These are phyloP conservation scores for Trichophyton mentagrophytes DNA, from an alignment of 2,329 filamentous ascomycete species.

Conservation along the genomic window DNA sequence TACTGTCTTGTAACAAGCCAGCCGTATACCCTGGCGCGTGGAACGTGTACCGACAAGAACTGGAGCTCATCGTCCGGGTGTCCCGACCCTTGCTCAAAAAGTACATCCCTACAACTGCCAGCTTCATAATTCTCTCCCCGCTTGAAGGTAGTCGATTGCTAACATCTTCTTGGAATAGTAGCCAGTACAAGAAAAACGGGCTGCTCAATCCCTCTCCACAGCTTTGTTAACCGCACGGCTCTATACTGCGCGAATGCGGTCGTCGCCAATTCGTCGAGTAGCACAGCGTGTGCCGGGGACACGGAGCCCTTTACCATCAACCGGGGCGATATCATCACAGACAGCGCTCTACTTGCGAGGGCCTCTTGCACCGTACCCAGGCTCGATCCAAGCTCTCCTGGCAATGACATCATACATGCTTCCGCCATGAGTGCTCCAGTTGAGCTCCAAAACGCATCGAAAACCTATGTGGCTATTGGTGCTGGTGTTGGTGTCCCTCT, in stretches of 20 bases:
- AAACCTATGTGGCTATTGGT: constrained; percentile 17
- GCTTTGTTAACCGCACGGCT: constrained; percentile 8
- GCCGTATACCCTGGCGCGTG: constrained; percentile 19
- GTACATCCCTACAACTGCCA: background rate
- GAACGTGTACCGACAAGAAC: constrained; percentile 19
- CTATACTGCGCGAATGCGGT: constrained; percentile 20
- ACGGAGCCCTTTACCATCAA: constrained; percentile 18
- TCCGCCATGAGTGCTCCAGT: background rate
- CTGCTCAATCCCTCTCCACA: constrained; percentile 15
- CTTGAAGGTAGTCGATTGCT: background rate
- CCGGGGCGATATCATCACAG: constrained; percentile 15
- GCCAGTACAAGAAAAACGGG: constrained; percentile 7
- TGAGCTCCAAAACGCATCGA: constrained; percentile 1
- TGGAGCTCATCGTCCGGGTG: constrained; percentile 18
- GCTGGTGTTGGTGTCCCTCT: constrained; percentile 22
- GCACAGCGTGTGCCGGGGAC: constrained; percentile 14
- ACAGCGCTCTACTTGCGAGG: constrained; percentile 16
- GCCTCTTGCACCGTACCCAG: constrained; percentile 7
- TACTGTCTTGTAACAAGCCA: constrained; percentile 17
- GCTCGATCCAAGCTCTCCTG: background rate
- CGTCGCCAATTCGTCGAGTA: constrained; percentile 3
- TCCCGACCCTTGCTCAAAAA: constrained; percentile 13
- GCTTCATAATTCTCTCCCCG: background rate
- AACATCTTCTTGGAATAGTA: background rate
- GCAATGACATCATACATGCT: background rate